phyloP scores from a whole-genome alignment of 257 asterid species.

The Nicotiana tabacum region DNA sequence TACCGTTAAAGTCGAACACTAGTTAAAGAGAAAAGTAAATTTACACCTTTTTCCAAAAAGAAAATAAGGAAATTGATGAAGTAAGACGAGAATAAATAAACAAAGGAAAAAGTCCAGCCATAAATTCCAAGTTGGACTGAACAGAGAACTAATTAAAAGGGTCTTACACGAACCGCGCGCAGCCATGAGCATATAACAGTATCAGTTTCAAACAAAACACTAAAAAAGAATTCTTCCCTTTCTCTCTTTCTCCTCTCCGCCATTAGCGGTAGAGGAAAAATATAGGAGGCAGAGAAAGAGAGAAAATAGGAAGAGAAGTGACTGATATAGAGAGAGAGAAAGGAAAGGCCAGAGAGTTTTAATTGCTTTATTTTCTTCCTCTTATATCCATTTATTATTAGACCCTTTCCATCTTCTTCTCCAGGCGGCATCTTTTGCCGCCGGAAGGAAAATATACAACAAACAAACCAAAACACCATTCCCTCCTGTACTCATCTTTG shows the following conservation, averaged over 20 bases:
- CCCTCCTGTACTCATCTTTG: not conserved
- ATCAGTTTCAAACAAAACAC: not conserved
- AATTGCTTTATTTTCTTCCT: not conserved
- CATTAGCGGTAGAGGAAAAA: not conserved
- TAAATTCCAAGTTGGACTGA: not conserved
- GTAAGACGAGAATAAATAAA: no score
- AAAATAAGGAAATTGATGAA: no score
- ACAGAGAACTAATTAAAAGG: not conserved
- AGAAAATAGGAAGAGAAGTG: not conserved
- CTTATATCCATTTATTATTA: not conserved
- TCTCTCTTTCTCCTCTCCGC: not conserved
- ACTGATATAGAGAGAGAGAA: not conserved
- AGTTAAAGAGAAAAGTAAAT: no score
- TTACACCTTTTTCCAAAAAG: no score
- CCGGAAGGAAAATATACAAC: not conserved
- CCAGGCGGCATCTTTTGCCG: constrained; percentile 12
- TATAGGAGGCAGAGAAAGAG: no score
- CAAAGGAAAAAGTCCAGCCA: no score
- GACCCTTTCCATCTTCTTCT: not conserved
- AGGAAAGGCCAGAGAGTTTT: not conserved
- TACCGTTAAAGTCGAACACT: no score
- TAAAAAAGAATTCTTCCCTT: not conserved
- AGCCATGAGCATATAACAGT: not conserved
- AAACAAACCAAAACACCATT: not conserved
- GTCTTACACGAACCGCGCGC: not conserved